Base-by-base conservation (phyloP, 805 yeast species). In the Candida lessepsii region DNA sequence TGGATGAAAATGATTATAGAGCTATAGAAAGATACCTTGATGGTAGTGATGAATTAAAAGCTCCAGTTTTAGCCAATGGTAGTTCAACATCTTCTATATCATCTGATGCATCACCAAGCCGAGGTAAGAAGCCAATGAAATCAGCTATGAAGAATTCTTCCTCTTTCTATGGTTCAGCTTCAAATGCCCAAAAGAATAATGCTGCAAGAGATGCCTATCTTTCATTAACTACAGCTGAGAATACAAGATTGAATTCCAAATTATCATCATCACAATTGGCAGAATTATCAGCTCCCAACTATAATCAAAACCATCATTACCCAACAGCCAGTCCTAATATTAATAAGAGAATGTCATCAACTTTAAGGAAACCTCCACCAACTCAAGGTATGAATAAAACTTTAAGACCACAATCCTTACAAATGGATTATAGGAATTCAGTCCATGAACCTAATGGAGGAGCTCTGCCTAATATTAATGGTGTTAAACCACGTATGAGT, bases 191-290 rank as follows among this genome's bases (percentile, higher is more conserved):
- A 18, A 42, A 25, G 25, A 39, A 27, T 18, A 64, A 56, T 44
- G 69, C 83, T 1, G 86, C 86, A 0, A 75, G 75, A 19, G 75
- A 73, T 44, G 88, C 86, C 0, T 83, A 83, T 50, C 54, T 83
- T 31, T 80, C 86, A 0, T 60, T 82, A 39, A 73, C 90, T 1
- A 85, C 93, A 0, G 90, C 90, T 1, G 89, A 84, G 53, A 85
- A 85, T 57, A 85, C 93, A 0, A 70, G 89, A 43, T 55, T 83
- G 41, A 85, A 85, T 60, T 83, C 91, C 1, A 73, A 75, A 44
- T 56, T 78, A 53, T 71, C 80, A 5, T 50, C 73, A 0, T 48
- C 68, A 4, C 63, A 69, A 37, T 60, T 71, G 46, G 44, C 40
- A 19, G 65, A 60, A n/a, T 17, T 45, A 17, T 40, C 44, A 13